Evolutionary conservation across 2,329 filamentous ascomycete genomes (phyloP).

Genomic region (Xylariales sp.): DNA sequence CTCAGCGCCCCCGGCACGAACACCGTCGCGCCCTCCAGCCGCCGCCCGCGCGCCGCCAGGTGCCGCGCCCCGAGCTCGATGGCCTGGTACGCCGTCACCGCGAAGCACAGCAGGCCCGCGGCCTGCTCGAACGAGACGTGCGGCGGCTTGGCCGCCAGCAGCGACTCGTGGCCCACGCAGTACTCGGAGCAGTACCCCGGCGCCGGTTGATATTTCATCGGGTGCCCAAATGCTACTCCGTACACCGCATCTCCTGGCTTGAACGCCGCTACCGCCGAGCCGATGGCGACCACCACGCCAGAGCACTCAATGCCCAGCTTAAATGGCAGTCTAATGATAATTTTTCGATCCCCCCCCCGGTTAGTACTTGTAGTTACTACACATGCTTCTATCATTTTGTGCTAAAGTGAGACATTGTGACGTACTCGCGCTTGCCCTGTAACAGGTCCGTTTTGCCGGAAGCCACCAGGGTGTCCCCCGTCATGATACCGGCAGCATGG

Average conservation of each 20-base stretch:
- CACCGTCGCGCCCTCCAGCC: slow-evolving; percentile 45
- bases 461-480: slow-evolving; percentile 28
- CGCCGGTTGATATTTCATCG: slow-evolving; percentile 21
- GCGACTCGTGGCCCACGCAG: slow-evolving; percentile 26
- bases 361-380: too few species aligned
- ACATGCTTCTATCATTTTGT: too few species aligned
- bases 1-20: slow-evolving; percentile 47
- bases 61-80: slow-evolving; percentile 33
- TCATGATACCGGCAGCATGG: slow-evolving; percentile 29
- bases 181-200: slow-evolving; percentile 37
- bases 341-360: too few species aligned
- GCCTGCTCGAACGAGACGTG: slow-evolving; percentile 27
- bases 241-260: slow-evolving; percentile 33
- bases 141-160: slow-evolving; percentile 28
- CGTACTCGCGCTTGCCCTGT: slow-evolving; percentile 22
- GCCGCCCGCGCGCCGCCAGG: slow-evolving; percentile 23
- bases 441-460: slow-evolving; percentile 21
- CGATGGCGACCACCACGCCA: slow-evolving; percentile 25
- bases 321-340: slow-evolving; percentile 18
- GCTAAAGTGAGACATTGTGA: neutral
- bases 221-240: slow-evolving; percentile 31
- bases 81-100: slow-evolving; percentile 39
- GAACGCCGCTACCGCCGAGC: slow-evolving; percentile 21
- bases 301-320: slow-evolving; percentile 20
- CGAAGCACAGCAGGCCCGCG: slow-evolving; percentile 29